These are phyloP conservation scores for Urochloa ruziziensis DNA, from an alignment of 176 grass and related monocot species.

Conservation along the genomic window DNA sequence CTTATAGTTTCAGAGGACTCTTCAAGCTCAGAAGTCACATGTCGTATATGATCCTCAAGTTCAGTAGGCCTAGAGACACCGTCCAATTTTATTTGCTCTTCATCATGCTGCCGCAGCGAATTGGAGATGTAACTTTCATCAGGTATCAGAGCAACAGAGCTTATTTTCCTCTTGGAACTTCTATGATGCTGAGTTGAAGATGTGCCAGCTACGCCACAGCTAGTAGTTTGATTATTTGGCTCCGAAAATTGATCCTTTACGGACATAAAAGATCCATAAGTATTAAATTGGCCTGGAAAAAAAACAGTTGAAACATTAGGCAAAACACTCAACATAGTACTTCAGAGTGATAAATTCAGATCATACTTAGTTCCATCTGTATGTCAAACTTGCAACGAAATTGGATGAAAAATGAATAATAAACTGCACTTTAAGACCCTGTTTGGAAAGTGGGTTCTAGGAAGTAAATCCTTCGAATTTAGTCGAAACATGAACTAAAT, in stretches of 20 bases:
- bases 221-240: constrained; percentile 35
- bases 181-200: constrained; percentile 26
- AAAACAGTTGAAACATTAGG: constrained; percentile 28
- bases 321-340: constrained; percentile 10
- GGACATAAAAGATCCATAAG: constrained; percentile 42
- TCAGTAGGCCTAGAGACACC: constrained; percentile 27
- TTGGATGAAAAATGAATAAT: constrained; percentile 18
- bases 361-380: neutral
- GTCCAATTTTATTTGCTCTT: constrained; percentile 35
- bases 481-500: neutral
- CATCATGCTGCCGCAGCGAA: constrained; percentile 9
- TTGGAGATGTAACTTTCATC: constrained; percentile 22
- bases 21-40: constrained; percentile 29
- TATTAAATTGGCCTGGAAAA: constrained; percentile 54
- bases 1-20: constrained; percentile 50
- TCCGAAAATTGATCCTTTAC: constrained; percentile 36
- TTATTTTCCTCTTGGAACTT: constrained; percentile 50
- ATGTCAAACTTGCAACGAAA: constrained; percentile 32
- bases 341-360: constrained; percentile 28
- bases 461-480: neutral
- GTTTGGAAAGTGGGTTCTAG: neutral
- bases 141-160: constrained; percentile 13
- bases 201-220: constrained; percentile 28
- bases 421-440: neutral
- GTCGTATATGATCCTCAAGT: constrained; percentile 23